Evolutionary conservation across 441 rosid genomes (phyloP).

Genomic region (Eruca vesicaria): DNA sequence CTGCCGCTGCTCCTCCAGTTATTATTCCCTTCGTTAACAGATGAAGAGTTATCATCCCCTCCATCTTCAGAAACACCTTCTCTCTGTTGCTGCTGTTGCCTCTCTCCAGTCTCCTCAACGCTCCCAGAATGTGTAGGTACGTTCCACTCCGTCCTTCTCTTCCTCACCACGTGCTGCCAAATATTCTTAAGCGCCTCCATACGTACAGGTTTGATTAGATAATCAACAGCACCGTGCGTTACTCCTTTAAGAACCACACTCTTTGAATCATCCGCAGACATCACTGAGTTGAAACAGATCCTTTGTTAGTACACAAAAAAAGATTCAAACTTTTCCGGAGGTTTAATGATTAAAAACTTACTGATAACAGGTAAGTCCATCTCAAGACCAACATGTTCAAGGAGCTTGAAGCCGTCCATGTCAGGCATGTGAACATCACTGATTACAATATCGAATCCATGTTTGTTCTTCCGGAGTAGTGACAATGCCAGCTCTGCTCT

Average conservation of each 20-base stretch:
- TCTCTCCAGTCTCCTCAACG: neutral
- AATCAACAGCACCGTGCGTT: slow-evolving; percentile 94
- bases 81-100: slow-evolving; percentile 17
- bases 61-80: neutral
- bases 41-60: slow-evolving; percentile 61
- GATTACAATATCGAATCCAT: slow-evolving; percentile 83
- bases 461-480: slow-evolving; percentile 61
- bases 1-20: slow-evolving; percentile 10
- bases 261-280: slow-evolving; percentile 94
- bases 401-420: slow-evolving; percentile 94
- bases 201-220: slow-evolving; percentile 85
- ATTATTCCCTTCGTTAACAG: slow-evolving; percentile 65
- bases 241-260: slow-evolving; percentile 90
- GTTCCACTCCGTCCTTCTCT: neutral
- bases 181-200: slow-evolving; percentile 92
- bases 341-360: slow-evolving; percentile 34
- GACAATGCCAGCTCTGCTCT: slow-evolving; percentile 76
- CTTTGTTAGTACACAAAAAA: neutral
- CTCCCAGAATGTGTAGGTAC: neutral
- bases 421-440: slow-evolving; percentile 99
- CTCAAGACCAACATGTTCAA: slow-evolving; percentile 72
- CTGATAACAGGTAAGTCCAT: slow-evolving; percentile 98
- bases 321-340: neutral
- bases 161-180: slow-evolving; percentile 86
- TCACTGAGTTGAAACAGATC: slow-evolving; percentile 50